Evolutionary conservation across 345 rosid genomes (phyloP), one percentile per base, ranked within the genome.

Genomic region (Euphorbia peplus): DNA sequence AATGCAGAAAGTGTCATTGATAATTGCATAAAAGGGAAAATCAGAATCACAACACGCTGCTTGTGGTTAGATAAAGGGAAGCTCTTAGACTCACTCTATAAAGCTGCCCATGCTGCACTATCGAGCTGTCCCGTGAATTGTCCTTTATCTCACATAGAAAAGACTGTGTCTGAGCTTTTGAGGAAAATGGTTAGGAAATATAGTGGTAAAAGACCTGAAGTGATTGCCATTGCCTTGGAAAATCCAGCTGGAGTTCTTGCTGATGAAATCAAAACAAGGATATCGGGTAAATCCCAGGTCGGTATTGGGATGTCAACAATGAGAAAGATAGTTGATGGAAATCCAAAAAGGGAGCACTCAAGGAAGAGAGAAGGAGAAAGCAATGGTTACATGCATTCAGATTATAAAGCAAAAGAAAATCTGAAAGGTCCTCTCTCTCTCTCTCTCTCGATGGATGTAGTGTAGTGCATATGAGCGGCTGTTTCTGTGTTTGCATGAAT

Each of bases 51-150:
- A 19, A 95, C 99, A 10, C 89, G 97, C 26, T 91, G 99, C 80
- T 83, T 95, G 79, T 95, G 99, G 99, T 87, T 95, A 71, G 99
- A 95, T 78, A 91, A 91, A 77, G 96, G 99, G 69, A 88, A 86
- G 82, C 97, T 95, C 30, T 82, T 91, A 61, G 96, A 91, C 71
- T 92, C 92, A 59, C 92, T 95, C 58, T 80, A 90, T 76, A 90
- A 87, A 81, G 99, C 95, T 72, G 97, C 99, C 47, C 90, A 88
- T 76, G 99, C 93, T 63, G 80, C 97, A 57, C 85, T 91, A 41
- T 88, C 96, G 57, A 91, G 96, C 70, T 91, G 95, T 82, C 96
- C 97, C 35, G 88, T 86, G 68, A 88, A 72, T 37, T 85, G 95
- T 75, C 97, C 97, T 73, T 82, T 91, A 77, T 73, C 87, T 64